These are phyloP conservation scores for Yamadazyma dushanensis DNA, from an alignment of 1,139 yeast species.

Conservation along the genomic window DNA sequence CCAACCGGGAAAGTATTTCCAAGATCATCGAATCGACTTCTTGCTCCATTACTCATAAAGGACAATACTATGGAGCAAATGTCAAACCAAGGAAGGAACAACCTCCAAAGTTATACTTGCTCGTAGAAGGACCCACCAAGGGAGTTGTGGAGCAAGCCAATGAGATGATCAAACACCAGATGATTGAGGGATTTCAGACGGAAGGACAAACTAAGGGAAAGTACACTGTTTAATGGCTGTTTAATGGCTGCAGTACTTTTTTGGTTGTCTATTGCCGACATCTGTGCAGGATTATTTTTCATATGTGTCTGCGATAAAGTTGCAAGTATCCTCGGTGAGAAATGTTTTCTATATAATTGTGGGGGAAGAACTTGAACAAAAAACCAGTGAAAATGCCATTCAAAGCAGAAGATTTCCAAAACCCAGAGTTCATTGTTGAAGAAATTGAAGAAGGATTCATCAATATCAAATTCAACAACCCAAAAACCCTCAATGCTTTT, in stretches of 20 bases:
- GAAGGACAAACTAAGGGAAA: conserved; percentile 42
- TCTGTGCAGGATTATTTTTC: too few species aligned
- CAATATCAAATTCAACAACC: conserved; percentile 66
- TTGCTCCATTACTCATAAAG: conserved; percentile 81
- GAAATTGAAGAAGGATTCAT: conserved; percentile 49
- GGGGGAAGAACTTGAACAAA: conserved; percentile 1
- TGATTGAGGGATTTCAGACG: conserved; percentile 60
- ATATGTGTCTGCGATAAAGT: too few species aligned
- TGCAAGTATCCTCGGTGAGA: conserved; percentile 5
- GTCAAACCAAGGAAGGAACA: conserved; percentile 39
- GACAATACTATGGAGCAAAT: conserved; percentile 66
- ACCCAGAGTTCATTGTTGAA: conserved; percentile 40
- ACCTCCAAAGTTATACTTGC: conserved; percentile 71
- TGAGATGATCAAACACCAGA: conserved; percentile 55
- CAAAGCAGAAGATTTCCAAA: conserved; percentile 30
- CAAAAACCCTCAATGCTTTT: conserved; percentile 61
- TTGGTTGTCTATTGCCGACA: too few species aligned
- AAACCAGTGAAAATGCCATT: conserved; percentile 19
- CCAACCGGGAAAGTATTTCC: conserved; percentile 64
- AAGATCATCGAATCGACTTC: conserved; percentile 71
- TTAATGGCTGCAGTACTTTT: too few species aligned
- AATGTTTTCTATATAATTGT: not conserved
- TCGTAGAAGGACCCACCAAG: conserved; percentile 77
- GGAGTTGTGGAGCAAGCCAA: conserved; percentile 67
- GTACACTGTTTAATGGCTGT: conserved; percentile 39